phyloP scores from a whole-genome alignment of 2,329 filamentous ascomycete genomes.

The Cercospora beticola region DNA sequence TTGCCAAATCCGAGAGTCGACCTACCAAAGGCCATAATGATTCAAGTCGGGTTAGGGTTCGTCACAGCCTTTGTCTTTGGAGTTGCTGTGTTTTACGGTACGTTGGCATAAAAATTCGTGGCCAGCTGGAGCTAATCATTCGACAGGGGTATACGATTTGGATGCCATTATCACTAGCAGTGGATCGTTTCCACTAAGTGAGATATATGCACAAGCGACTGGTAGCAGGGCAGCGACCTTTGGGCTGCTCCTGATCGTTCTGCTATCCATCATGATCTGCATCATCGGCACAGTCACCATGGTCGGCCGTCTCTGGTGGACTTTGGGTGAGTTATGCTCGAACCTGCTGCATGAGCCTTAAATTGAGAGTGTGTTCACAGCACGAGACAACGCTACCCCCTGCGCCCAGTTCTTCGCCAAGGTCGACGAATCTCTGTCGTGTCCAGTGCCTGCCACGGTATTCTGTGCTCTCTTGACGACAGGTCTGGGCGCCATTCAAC shows the following conservation, averaged over 20 bases:
- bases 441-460: constrained; percentile 60
- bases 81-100: constrained; percentile 51
- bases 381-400: constrained; percentile 62
- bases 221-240: constrained; percentile 53
- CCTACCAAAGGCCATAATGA: constrained; percentile 52
- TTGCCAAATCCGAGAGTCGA: constrained; percentile 42
- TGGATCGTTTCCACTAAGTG: constrained; percentile 49
- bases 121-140: background rate
- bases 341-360: background rate
- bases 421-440: constrained; percentile 57
- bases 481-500: constrained; percentile 39
- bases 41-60: constrained; percentile 51
- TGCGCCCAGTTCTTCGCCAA: constrained; percentile 54
- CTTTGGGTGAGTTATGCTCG: constrained; percentile 39
- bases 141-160: constrained; percentile 45
- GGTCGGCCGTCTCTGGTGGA: constrained; percentile 48
- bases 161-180: constrained; percentile 42
- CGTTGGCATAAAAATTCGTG: no score
- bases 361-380: background rate
- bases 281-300: constrained; percentile 54
- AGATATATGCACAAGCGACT: constrained; percentile 52
- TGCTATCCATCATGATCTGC: constrained; percentile 53
- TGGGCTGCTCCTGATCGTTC: constrained; percentile 58
- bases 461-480: constrained; percentile 55
- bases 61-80: constrained; percentile 49